Conservation (phyloP, 1,284 basidiomycete species). For the Ustilago tritici region DNA sequence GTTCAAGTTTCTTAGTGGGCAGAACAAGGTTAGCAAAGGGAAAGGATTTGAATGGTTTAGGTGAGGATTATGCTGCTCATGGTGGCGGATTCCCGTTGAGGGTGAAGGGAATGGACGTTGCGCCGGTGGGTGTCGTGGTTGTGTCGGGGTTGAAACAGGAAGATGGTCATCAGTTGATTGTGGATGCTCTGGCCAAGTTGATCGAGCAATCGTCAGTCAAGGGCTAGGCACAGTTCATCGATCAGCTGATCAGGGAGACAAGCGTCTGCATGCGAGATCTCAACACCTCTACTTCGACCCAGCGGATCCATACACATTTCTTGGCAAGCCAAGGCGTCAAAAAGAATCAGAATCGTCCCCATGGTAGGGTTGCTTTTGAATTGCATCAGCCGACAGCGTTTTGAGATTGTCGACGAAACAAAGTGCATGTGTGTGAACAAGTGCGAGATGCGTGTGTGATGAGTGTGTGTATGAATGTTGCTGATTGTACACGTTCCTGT, state of each 20-base stretch:
- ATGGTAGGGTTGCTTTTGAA: constrained; percentile 32
- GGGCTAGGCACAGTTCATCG: neutral
- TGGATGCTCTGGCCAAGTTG: constrained; percentile 17
- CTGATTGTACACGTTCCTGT: constrained; percentile 52
- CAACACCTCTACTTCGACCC: too few relatives aligned
- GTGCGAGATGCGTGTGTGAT: constrained; percentile 2
- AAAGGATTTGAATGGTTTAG: constrained; percentile 49
- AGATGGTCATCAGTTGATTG: constrained; percentile 51
- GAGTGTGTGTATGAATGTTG: constrained; percentile 24
- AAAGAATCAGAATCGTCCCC: constrained; percentile 36
- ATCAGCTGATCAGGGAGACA: neutral
- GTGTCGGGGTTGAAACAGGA: constrained; percentile 54
- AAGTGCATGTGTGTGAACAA: constrained; percentile 14
- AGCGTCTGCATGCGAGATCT: neutral
- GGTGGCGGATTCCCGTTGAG: constrained; percentile 53
- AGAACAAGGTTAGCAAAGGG: constrained; percentile 33
- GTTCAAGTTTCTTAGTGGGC: constrained; percentile 44
- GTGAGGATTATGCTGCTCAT: constrained; percentile 53
- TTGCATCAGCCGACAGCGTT: constrained; percentile 24
- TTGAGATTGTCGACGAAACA: constrained; percentile 10
- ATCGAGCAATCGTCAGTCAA: neutral
- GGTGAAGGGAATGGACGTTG: constrained; percentile 20
- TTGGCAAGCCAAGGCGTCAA: neutral
- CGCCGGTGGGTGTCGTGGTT: constrained; percentile 40
- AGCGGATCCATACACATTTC: neutral